These are phyloP conservation scores for Colletotrichum lini DNA, from an alignment of 2,329 filamentous ascomycete genomes.

Conservation along the genomic window DNA sequence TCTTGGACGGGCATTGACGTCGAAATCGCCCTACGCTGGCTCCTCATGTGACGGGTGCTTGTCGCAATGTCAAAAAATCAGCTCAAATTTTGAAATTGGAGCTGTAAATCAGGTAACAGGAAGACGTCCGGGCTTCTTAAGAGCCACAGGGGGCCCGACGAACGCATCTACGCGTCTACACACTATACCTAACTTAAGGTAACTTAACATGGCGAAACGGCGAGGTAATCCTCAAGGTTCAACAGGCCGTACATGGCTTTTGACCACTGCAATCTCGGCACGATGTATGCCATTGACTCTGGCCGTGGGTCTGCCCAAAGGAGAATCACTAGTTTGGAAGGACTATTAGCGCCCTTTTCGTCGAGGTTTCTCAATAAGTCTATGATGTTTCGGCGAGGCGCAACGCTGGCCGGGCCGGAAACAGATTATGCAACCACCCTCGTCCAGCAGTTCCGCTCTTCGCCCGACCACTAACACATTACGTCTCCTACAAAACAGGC, in stretches of 20 bases:
- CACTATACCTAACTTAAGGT: not conserved
- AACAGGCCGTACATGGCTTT: not conserved
- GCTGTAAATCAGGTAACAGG: not conserved
- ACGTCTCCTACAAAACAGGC: not conserved
- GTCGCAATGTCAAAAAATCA: not conserved
- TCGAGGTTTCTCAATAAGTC: not conserved
- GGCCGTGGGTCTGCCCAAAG: too few species aligned
- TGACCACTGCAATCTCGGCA: not conserved
- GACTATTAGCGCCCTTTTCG: not conserved
- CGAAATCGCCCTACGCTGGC: not conserved
- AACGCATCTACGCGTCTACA: not conserved
- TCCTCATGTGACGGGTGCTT: not conserved
- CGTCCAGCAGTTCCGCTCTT: conserved; percentile 8
- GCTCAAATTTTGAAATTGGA: not conserved
- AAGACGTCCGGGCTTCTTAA: not conserved
- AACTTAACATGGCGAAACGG: not conserved
- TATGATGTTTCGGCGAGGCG: not conserved
- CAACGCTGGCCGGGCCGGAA: not conserved
- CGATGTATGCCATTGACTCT: not conserved
- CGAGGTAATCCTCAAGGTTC: not conserved
- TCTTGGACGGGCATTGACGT: not conserved
- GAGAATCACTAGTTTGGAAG: not conserved
- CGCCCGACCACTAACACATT: not conserved
- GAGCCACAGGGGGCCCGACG: too few species aligned
- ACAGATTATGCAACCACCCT: not conserved